These are phyloP conservation scores for Phytophthora agathidicida DNA, from an alignment of 352 stramenopile genomes.

Conservation along the genomic window DNA sequence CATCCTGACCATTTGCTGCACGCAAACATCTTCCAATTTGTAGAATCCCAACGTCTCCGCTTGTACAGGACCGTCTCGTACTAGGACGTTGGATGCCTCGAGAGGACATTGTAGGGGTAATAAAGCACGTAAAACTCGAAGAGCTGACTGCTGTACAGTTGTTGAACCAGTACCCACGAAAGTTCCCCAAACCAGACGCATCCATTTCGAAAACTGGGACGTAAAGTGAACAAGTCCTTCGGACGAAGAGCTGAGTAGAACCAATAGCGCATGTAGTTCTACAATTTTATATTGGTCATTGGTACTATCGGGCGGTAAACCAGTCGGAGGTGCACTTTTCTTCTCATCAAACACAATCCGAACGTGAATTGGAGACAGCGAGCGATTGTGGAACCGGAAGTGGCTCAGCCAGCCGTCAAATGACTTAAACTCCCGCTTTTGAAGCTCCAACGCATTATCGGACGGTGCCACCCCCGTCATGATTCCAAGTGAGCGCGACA, in stretches of 20 bases:
- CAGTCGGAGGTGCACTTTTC: slow-evolving; percentile 24
- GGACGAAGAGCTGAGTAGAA: slow-evolving; percentile 54
- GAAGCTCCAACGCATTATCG: slow-evolving; percentile 8
- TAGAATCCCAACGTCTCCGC: slow-evolving; percentile 30
- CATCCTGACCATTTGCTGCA: slow-evolving; percentile 53
- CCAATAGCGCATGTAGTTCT: slow-evolving; percentile 48
- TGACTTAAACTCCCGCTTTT: slow-evolving; percentile 28
- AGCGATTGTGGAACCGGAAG: slow-evolving; percentile 90
- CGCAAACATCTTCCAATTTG: slow-evolving; percentile 33
- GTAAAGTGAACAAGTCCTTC: slow-evolving; percentile 53
- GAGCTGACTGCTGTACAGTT: slow-evolving; percentile 65
- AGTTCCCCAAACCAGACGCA: slow-evolving; percentile 54
- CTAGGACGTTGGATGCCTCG: slow-evolving; percentile 21
- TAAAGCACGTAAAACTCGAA: slow-evolving; percentile 60
- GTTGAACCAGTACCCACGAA: slow-evolving; percentile 53
- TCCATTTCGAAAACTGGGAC: slow-evolving; percentile 46
- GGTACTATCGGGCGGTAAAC: neutral
- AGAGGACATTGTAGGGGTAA: slow-evolving; percentile 44
- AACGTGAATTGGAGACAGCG: slow-evolving; percentile 92
- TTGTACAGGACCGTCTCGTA: neutral
- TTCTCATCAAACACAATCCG: slow-evolving; percentile 90
- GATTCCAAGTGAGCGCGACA: slow-evolving; percentile 28
- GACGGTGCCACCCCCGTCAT: slow-evolving; percentile 7
- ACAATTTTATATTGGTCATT: slow-evolving; percentile 25
- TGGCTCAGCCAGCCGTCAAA: slow-evolving; percentile 88